Conservation (phyloP, 805 yeast species). For the Kazachstania bromeliacearum region DNA sequence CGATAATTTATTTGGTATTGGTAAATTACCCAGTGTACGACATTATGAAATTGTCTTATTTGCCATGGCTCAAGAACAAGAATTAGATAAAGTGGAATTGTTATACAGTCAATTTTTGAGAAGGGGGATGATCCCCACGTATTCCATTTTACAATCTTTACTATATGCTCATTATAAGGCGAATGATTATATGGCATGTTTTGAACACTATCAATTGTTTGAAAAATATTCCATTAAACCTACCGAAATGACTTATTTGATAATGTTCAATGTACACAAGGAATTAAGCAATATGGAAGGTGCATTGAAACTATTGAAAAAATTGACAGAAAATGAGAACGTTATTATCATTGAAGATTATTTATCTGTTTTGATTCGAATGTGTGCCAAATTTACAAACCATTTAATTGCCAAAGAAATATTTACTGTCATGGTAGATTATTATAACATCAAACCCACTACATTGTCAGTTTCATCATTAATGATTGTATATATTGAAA, state of each 20-base stretch:
- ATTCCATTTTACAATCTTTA: conserved; percentile 22
- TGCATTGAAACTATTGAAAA: conserved; percentile 25
- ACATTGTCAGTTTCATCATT: conserved; percentile 19
- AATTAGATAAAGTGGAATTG: conserved; percentile 37
- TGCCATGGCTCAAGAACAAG: conserved; percentile 45
- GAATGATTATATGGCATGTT: conserved; percentile 19
- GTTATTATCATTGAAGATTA: conserved; percentile 19
- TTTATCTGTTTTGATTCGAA: conserved; percentile 19
- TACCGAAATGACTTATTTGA: conserved; percentile 18
- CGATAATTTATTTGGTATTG: conserved; percentile 46
- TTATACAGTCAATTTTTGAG: conserved; percentile 40
- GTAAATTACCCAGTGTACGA: conserved; percentile 39
- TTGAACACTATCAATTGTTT: conserved; percentile 24
- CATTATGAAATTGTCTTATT: conserved; percentile 57
- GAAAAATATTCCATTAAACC: conserved; percentile 23
- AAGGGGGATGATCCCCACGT: conserved; percentile 40
- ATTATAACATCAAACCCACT: conserved; percentile 24
- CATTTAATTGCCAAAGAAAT: conserved; percentile 24
- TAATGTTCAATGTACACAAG: conserved; percentile 23
- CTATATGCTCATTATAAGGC: conserved; percentile 18
- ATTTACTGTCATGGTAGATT: conserved; percentile 22
- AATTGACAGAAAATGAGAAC: conserved; percentile 17
- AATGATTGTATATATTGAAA: conserved; percentile 22
- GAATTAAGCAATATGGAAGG: conserved; percentile 22
- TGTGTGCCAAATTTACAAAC: conserved; percentile 22